Evolutionary conservation across 371 early-diverging fungal genomes (phyloP).

Genomic region (Globomyces sp.): DNA sequence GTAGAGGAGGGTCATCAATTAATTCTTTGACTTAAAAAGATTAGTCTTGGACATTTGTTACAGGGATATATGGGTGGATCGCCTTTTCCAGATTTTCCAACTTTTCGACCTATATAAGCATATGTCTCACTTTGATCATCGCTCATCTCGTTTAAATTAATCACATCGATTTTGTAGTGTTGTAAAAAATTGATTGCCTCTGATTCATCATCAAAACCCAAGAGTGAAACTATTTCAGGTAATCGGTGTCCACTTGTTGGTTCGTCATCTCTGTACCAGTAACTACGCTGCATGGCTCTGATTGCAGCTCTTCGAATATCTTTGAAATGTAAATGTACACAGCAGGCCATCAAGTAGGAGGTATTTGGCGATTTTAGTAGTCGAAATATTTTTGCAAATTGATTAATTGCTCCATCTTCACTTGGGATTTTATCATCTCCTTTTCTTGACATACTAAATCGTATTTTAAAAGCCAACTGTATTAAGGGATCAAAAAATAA

Average conservation of each 20-base stretch:
- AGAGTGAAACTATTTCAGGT: constrained; percentile 43
- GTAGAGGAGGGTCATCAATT: no score
- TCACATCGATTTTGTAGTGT: constrained; percentile 7
- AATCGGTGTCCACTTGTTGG: constrained; percentile 48
- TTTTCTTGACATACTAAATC: constrained; percentile 55
- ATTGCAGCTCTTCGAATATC: constrained; percentile 72
- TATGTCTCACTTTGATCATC: not conserved
- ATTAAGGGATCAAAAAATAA: constrained; percentile 38
- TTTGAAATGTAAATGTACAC: constrained; percentile 70
- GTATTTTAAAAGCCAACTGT: constrained; percentile 66
- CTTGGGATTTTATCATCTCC: constrained; percentile 56
- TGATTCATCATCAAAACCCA: constrained; percentile 58
- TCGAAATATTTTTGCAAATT: constrained; percentile 67
- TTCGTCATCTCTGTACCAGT: constrained; percentile 42
- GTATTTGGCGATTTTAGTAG: constrained; percentile 54
- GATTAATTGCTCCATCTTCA: constrained; percentile 61
- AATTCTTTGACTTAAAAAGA: no score
- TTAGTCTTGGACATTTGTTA: not conserved
- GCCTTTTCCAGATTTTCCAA: constrained; percentile 8
- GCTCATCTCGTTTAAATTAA: no score
- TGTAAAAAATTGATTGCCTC: constrained; percentile 32
- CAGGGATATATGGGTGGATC: constrained; percentile 10
- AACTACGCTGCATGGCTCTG: constrained; percentile 67
- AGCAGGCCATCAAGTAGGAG: constrained; percentile 72
- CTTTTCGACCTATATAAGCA: constrained; percentile 8